Evolutionary conservation across 768 basidiomycete genomes (phyloP).

Genomic region (Coprinellus aureogranulatus): DNA sequence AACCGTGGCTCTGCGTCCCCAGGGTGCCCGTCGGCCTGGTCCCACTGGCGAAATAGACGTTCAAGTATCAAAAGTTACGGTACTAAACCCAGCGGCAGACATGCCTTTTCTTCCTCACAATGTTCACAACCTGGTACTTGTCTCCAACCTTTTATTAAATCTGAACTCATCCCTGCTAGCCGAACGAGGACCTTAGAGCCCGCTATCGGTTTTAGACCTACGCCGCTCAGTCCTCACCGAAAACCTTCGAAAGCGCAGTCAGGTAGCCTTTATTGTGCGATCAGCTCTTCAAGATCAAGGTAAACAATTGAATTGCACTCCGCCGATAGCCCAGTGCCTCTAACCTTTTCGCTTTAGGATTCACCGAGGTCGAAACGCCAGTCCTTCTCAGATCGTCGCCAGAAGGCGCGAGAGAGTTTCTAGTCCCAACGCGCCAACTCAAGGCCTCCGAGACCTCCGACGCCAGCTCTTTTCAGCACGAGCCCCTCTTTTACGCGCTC

Average conservation of each 20-base stretch:
- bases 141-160: conserved; percentile 11
- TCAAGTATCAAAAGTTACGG: conserved; percentile 59
- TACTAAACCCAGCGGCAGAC: conserved; percentile 77
- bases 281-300: conserved; percentile 72
- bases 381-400: conserved; percentile 87
- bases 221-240: conserved; percentile 68
- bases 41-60: conserved; percentile 80
- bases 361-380: conserved; percentile 92
- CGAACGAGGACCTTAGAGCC: conserved; percentile 82
- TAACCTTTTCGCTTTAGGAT: conserved; percentile 50
- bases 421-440: conserved; percentile 73
- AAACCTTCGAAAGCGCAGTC: conserved; percentile 80
- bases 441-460: conserved; percentile 22
- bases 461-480: conserved; percentile 11
- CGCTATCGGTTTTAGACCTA: conserved; percentile 88
- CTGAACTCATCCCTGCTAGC: conserved; percentile 38
- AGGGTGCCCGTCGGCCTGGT: conserved; percentile 57
- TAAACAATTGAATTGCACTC: conserved; percentile 22
- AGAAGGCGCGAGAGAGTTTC: conserved; percentile 91
- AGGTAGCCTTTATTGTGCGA: conserved; percentile 77
- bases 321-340: conserved; percentile 9
- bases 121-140: conserved; percentile 62
- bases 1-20: conserved; percentile 61
- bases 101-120: conserved; percentile 89
- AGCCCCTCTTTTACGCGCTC: conserved; percentile 76